Percentiles rank a stretch among this genome's conserved stretches.
Conservation (phyloP, 2,329 filamentous ascomycete species). For the Xylogone sp. region DNA sequence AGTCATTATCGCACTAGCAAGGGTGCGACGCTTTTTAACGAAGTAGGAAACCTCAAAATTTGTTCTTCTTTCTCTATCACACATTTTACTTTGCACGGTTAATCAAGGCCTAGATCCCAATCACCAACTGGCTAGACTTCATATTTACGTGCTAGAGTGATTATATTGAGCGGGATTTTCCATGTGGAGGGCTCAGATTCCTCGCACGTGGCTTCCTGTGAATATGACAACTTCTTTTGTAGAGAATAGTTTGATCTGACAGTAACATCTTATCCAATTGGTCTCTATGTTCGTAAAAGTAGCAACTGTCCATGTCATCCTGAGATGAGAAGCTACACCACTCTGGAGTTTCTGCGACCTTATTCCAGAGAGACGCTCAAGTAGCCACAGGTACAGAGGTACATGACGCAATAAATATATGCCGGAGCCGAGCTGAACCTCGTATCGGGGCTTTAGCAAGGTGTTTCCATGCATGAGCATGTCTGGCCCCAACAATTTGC, state of each 20-base stretch:
- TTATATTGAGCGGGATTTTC: conserved; percentile 8
- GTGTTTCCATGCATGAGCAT: too few relatives aligned
- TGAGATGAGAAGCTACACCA: too few relatives aligned
- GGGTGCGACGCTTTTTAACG: background rate
- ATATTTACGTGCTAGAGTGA: conserved; percentile 26
- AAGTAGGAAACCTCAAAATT: background rate
- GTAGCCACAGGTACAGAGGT: too few relatives aligned
- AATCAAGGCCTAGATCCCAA: conserved; percentile 24
- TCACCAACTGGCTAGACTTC: conserved; percentile 23
- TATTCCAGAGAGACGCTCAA: too few relatives aligned
- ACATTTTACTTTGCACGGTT: conserved; percentile 20
- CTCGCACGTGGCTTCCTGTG: conserved; percentile 8
- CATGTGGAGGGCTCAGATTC: conserved; percentile 9
- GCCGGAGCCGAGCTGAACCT: background rate
- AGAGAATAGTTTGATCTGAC: background rate
- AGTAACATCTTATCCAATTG: too few relatives aligned
- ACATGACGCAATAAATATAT: background rate
- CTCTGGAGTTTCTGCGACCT: too few relatives aligned
- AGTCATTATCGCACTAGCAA: conserved; percentile 3
- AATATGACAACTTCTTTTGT: conserved; percentile 10
- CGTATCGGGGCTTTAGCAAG: background rate
- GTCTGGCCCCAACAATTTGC: conserved; percentile 13
- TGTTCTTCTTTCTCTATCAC: conserved; percentile 13
- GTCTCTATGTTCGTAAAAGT: too few relatives aligned
- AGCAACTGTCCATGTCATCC: too few relatives aligned